Evolutionary conservation across 2,329 filamentous ascomycete genomes (phyloP).

Genomic region (Akanthomyces lecanii): DNA sequence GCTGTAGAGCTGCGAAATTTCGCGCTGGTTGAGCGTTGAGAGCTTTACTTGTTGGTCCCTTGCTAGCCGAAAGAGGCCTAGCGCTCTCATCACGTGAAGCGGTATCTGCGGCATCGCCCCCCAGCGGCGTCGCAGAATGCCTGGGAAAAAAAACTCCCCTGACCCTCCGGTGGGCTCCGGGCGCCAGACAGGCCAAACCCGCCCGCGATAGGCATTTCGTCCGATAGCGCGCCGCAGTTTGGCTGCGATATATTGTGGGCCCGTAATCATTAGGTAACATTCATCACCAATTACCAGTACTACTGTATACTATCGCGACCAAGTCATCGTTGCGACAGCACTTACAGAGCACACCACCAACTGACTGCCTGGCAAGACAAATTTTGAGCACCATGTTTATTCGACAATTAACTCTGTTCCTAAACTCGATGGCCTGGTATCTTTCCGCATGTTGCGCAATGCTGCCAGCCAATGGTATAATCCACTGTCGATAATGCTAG

Average conservation of each 20-base stretch:
- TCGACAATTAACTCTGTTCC: not conserved
- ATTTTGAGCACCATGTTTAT: not conserved
- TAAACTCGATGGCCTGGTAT: not conserved
- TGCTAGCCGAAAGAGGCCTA: constrained; percentile 29
- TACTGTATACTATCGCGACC: not conserved
- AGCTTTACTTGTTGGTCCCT: constrained; percentile 35
- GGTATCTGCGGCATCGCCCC: not conserved
- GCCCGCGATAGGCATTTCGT: constrained; percentile 8
- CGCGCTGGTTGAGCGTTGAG: constrained; percentile 40
- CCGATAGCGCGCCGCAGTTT: constrained; percentile 3
- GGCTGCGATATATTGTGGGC: constrained; percentile 11
- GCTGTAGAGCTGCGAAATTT: constrained; percentile 40
- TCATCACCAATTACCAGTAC: not conserved
- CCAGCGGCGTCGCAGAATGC: not conserved
- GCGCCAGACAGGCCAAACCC: constrained; percentile 8
- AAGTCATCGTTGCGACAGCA: not conserved
- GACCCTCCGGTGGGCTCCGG: constrained; percentile 17
- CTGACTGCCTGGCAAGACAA: not conserved
- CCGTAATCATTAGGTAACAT: not conserved
- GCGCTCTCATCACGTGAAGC: constrained; percentile 25
- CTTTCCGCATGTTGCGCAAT: not conserved
- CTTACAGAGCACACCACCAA: not conserved
- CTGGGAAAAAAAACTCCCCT: constrained; percentile 15
- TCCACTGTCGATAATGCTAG: constrained; percentile 2
- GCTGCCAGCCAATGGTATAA: constrained; percentile 3